A percentile compares a stretch with the other conserved stretches of the same genome.
phyloP scores from a whole-genome alignment of 148 eudicot species.

The Pharnaceum exiguum region DNA sequence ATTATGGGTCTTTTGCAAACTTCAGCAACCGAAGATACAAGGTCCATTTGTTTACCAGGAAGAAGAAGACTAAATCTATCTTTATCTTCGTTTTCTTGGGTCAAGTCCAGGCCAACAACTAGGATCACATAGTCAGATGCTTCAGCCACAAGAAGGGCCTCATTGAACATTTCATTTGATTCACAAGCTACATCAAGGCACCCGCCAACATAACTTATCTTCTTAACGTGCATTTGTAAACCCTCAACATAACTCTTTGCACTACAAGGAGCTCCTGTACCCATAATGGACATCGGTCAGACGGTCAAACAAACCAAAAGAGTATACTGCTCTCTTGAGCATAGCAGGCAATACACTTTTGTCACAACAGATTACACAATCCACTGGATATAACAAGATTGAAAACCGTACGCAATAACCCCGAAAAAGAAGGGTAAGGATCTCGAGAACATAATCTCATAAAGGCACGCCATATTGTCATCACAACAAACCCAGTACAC shows the following conservation, averaged over 20 bases:
- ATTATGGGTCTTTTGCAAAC: constrained; percentile 56
- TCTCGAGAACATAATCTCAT: no score
- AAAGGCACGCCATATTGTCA: no score
- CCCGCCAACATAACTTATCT: constrained; percentile 46
- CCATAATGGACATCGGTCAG: no score
- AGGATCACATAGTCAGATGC: constrained; percentile 72
- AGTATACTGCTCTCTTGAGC: no score
- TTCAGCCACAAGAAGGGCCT: constrained; percentile 60
- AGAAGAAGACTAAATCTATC: constrained; percentile 85
- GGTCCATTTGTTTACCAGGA: constrained; percentile 83
- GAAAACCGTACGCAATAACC: no score
- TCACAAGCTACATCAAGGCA: constrained; percentile 68
- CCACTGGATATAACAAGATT: no score
- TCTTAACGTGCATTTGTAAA: constrained; percentile 43
- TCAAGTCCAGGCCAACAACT: constrained; percentile 81
- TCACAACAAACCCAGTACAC: no score
- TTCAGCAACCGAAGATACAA: constrained; percentile 62
- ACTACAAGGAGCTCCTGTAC: constrained; percentile 71
- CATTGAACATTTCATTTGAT: constrained; percentile 42
- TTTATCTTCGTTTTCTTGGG: constrained; percentile 89
- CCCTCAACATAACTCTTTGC: constrained; percentile 53
- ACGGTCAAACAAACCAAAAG: no score
- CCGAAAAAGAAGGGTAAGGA: no score
- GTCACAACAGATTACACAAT: no score
- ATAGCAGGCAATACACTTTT: no score